These are phyloP conservation scores for Fusarium algeriense DNA, from an alignment of 2,329 filamentous ascomycete species.

Conservation along the genomic window DNA sequence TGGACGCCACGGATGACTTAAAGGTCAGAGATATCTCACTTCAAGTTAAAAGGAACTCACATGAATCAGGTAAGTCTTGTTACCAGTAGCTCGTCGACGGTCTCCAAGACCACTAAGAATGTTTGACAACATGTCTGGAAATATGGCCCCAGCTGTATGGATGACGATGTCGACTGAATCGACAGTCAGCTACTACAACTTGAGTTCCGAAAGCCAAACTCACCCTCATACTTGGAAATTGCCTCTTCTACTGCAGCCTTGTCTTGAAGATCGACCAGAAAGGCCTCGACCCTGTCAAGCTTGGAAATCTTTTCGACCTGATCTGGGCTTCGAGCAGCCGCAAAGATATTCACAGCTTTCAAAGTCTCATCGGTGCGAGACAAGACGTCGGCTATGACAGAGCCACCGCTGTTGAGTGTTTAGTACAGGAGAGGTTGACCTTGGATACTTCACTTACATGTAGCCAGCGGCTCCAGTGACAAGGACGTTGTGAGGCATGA, in stretches of 20 bases:
- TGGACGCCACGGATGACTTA: constrained; percentile 47
- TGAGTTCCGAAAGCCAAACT: background rate
- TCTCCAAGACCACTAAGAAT: constrained; percentile 52
- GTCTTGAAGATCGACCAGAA: constrained; percentile 51
- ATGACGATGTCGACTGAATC: constrained; percentile 53
- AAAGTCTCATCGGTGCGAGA: constrained; percentile 39
- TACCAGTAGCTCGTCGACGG: constrained; percentile 43
- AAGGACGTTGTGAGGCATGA: constrained; percentile 48
- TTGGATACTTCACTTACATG: constrained; percentile 39
- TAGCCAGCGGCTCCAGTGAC: constrained; percentile 54
- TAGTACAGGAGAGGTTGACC: background rate
- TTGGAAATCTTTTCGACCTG: constrained; percentile 50
- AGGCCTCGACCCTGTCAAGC: constrained; percentile 46
- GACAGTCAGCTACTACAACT: background rate
- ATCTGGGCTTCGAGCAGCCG: constrained; percentile 51
- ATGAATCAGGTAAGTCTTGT: constrained; percentile 51
- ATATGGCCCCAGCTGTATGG: constrained; percentile 51
- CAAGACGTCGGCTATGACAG: constrained; percentile 51
- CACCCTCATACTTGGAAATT: constrained; percentile 46
- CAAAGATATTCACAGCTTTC: constrained; percentile 44
- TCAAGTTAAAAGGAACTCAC: constrained; percentile 28
- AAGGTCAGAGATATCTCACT: background rate
- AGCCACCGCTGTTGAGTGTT: constrained; percentile 49
- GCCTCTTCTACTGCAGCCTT: constrained; percentile 41
- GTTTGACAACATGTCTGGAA: constrained; percentile 42